Evolutionary conservation across 768 basidiomycete genomes (phyloP).

Genomic region (Artomyces pyxidatus): DNA sequence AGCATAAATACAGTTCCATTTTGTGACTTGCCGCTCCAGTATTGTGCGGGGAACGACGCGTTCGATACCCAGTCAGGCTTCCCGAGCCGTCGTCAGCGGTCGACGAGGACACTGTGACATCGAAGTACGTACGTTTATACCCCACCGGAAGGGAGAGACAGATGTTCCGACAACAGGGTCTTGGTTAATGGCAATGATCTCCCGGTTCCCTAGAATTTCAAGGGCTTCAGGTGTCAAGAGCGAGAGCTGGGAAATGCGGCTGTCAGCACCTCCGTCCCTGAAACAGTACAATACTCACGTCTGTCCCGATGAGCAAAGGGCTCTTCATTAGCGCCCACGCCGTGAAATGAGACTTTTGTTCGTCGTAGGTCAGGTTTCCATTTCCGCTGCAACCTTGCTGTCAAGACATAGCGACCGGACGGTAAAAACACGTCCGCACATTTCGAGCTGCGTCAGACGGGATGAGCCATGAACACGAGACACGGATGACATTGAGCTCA

Average conservation of each 20-base stretch:
- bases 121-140: conserved; percentile 42
- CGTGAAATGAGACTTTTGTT: conserved; percentile 63
- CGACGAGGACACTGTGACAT: not conserved
- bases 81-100: not conserved
- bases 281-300: conserved; percentile 27
- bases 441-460: conserved; percentile 43
- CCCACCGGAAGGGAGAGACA: conserved; percentile 64
- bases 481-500: conserved; percentile 21
- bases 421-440: conserved; percentile 32
- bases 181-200: conserved; percentile 63
- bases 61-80: conserved; percentile 32
- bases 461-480: conserved; percentile 5
- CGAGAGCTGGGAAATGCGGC: conserved; percentile 31
- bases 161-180: conserved; percentile 56
- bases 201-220: conserved; percentile 50
- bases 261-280: too few species aligned
- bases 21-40: conserved; percentile 60
- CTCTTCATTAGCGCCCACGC: conserved; percentile 69
- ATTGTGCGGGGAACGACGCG: conserved; percentile 53
- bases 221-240: conserved; percentile 41
- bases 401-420: too few species aligned
- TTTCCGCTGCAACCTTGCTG: conserved; percentile 45
- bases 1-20: conserved; percentile 65
- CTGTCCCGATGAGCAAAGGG: conserved; percentile 56
- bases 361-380: conserved; percentile 50